Percentiles rank a stretch among this genome's conserved stretches.
Conservation (phyloP, 768 basidiomycete species). For the Hygrophoropsis aurantiaca region DNA sequence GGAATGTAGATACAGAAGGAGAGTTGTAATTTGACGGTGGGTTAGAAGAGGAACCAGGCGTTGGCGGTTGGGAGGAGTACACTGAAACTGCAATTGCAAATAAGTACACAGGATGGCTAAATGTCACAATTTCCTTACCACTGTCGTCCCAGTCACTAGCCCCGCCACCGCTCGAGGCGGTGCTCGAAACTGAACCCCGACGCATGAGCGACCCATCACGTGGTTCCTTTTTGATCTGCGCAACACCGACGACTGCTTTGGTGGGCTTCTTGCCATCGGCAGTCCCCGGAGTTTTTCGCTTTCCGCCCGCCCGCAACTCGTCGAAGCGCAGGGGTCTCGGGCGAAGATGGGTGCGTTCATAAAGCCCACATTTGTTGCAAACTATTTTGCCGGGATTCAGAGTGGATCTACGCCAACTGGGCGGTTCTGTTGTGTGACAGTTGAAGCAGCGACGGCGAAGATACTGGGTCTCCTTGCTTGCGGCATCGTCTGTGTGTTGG, state of each 20-base stretch:
- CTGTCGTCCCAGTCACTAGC: conserved; percentile 81
- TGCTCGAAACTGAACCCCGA: conserved; percentile 63
- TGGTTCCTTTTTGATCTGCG: conserved; percentile 64
- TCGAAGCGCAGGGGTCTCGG: conserved; percentile 84
- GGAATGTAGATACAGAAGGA: conserved; percentile 56
- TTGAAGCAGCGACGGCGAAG: conserved; percentile 87
- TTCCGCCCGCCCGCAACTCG: conserved; percentile 84
- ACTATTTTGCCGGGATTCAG: conserved; percentile 92
- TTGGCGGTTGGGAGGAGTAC: conserved; percentile 33
- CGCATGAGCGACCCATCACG: conserved; percentile 51
- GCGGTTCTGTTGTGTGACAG: conserved; percentile 89
- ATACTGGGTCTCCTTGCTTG: conserved; percentile 88
- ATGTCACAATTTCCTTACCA: conserved; percentile 57
- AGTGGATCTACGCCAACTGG: conserved; percentile 83
- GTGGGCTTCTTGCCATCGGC: conserved; percentile 30
- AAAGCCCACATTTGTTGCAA: conserved; percentile 91
- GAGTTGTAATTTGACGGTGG: conserved; percentile 68
- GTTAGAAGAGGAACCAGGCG: conserved; percentile 50
- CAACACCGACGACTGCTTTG: conserved; percentile 37
- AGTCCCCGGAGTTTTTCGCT: conserved; percentile 48
- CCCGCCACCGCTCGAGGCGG: conserved; percentile 49
- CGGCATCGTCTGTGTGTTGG: conserved; percentile 88
- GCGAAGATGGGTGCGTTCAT: conserved; percentile 85
- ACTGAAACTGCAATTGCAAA: conserved; percentile 22
- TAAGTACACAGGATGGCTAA: too few relatives aligned